Evolutionary conservation across 2,329 filamentous ascomycete species (phyloP).

Genomic region (Neonectria magnoliae): DNA sequence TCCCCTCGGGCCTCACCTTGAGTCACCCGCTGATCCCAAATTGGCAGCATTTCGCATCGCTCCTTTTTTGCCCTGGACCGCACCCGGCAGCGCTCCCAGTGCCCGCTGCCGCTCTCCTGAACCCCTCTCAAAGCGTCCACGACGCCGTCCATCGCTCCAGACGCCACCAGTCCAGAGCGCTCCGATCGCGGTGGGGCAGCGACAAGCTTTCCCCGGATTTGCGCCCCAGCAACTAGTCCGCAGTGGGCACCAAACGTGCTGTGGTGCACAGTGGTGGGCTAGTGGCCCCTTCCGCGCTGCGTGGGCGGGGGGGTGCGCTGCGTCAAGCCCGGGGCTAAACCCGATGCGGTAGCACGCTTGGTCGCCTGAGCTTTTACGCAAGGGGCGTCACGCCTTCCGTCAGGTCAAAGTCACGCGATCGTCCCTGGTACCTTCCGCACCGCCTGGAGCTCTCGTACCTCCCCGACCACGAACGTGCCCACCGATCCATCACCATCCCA

Average conservation of each 20-base stretch:
- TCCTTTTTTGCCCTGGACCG: constrained; percentile 1
- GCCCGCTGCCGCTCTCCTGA: constrained; percentile 22
- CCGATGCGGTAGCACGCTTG: constrained; percentile 34
- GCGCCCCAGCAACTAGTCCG: constrained; percentile 32
- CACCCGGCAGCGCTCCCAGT: background rate
- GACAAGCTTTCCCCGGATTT: constrained; percentile 51
- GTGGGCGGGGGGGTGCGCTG: constrained; percentile 9
- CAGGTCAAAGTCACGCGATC: constrained; percentile 47
- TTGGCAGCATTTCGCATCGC: background rate
- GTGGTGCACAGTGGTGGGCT: constrained; percentile 5
- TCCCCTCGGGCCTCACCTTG: background rate
- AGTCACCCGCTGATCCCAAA: background rate
- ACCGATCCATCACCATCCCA: constrained; percentile 12
- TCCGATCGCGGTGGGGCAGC: constrained; percentile 41
- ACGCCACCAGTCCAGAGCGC: constrained; percentile 30
- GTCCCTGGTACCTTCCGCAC: constrained; percentile 25
- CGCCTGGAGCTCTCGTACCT: constrained; percentile 18
- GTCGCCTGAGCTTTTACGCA: constrained; percentile 42
- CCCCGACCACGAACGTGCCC: constrained; percentile 11
- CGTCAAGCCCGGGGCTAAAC: constrained; percentile 34
- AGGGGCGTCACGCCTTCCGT: constrained; percentile 43
- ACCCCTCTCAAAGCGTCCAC: constrained; percentile 25
- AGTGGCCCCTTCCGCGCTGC: constrained; percentile 17
- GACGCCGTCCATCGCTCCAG: constrained; percentile 32
- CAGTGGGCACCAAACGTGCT: constrained; percentile 37